These are phyloP conservation scores for Eucalyptus lansdowneana DNA, from an alignment of 345 rosid genomes.

Conservation along the genomic window DNA sequence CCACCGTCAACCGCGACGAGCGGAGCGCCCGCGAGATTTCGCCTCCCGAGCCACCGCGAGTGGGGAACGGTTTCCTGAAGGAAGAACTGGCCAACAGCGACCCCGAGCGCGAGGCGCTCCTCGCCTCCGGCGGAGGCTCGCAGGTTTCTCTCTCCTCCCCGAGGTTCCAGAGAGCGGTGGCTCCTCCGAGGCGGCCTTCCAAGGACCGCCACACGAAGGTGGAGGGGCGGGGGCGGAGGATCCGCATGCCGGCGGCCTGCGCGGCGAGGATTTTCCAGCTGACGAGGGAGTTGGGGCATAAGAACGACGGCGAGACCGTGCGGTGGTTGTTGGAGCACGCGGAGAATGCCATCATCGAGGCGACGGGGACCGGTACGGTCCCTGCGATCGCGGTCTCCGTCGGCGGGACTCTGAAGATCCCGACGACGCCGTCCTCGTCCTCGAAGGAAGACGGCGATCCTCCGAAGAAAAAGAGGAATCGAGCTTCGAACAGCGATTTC, in stretches of 20 bases:
- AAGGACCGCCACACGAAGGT: slow-evolving; percentile 87
- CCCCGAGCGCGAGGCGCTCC: not conserved
- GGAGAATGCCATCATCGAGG: slow-evolving; percentile 62
- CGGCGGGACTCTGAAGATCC: slow-evolving; percentile 60
- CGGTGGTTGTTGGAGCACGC: slow-evolving; percentile 64
- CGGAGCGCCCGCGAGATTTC: not conserved
- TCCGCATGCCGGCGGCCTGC: slow-evolving; percentile 63
- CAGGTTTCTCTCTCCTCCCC: not conserved
- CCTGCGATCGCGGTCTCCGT: slow-evolving; percentile 81
- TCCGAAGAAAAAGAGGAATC: slow-evolving; percentile 27
- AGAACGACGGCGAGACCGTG: slow-evolving; percentile 73
- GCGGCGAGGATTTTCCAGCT: slow-evolving; percentile 83
- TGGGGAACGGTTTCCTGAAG: not conserved
- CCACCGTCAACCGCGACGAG: not conserved
- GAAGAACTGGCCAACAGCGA: not conserved
- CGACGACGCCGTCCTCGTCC: slow-evolving; percentile 19
- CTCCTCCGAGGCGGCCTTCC: slow-evolving; percentile 14
- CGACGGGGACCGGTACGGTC: slow-evolving; percentile 64
- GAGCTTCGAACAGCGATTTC: slow-evolving; percentile 22
- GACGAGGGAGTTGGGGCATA: slow-evolving; percentile 65
- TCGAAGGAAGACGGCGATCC: slow-evolving; percentile 1
- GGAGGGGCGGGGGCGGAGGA: slow-evolving; percentile 78
- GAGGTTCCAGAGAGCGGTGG: not conserved
- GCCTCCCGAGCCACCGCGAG: not conserved
- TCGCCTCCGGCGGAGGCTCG: not conserved